Evolutionary conservation across 164 flowering plant genomes (phyloP).

Genomic region (Aristolochia fimbriata): DNA sequence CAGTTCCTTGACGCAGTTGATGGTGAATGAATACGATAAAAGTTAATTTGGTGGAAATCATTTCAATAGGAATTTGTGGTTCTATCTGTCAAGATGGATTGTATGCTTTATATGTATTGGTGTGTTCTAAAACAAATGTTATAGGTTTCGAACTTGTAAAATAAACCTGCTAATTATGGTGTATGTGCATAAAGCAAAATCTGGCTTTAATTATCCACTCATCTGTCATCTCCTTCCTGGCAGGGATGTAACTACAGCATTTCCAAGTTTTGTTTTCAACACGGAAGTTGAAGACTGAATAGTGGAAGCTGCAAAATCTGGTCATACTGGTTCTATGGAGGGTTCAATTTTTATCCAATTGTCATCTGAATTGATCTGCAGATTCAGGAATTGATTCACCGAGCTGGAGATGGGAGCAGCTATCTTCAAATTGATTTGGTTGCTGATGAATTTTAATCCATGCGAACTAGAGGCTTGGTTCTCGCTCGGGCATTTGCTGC

Average conservation of each 20-base stretch:
- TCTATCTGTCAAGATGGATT: no score
- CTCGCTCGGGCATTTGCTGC: not conserved
- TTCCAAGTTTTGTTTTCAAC: constrained; percentile 56
- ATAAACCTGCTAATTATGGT: no score
- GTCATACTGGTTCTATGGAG: not conserved
- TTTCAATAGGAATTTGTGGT: no score
- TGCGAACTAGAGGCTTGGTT: not conserved
- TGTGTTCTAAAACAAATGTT: no score
- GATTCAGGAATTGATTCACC: not conserved
- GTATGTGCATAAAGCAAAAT: no score
- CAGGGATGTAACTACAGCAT: constrained; percentile 48
- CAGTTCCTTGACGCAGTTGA: no score
- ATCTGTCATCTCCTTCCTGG: not conserved
- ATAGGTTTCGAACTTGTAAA: no score
- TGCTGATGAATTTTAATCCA: not conserved
- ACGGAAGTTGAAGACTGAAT: constrained; percentile 38
- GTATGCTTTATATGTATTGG: no score
- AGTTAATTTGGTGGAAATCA: no score
- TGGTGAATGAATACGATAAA: no score
- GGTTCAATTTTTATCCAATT: not conserved
- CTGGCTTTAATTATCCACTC: no score
- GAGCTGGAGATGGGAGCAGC: not conserved
- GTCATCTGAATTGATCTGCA: not conserved
- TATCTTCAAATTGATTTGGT: not conserved
- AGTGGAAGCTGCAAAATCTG: not conserved